Evolutionary conservation across 192 early-diverging fungal genomes (phyloP), one percentile per base, ranked within the genome.

Genomic region (Coemansia sp.): DNA sequence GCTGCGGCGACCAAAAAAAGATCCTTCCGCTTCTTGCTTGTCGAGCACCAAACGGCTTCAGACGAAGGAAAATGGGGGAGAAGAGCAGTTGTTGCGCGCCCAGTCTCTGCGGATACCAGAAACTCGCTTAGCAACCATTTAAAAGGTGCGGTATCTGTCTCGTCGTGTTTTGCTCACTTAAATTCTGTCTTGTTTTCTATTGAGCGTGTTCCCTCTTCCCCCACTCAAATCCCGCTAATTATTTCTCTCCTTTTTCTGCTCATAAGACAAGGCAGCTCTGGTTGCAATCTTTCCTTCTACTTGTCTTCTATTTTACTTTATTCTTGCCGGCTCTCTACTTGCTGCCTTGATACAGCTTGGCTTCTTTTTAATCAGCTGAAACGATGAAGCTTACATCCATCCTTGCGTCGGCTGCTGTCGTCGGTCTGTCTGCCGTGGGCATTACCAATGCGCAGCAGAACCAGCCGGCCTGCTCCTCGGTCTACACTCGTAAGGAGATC

Each of bases 401-500:
- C 18, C 7, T 46, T 18, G 14, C 56, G 25, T 55, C 69, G 34
- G 62, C 70, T n/a, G 50, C 48, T 3, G 62, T 54, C 28, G 27
- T 65, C 49, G 70, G 53, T 24, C 34, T 72, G 53, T 34, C 62
- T 49, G 53, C 58, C 14, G 22, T 72, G 9, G 43, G 50, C 29
- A 37, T 34, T 11, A 30, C 34, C 17, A 38, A 60, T 15, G 64
- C 72, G 1, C 72, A 75, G 65, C 64, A 67, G 55, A 63, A 10
- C 30, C 71, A 63, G 47, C 54, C 71, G 8, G 52, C 52, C 4
- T 75, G 72, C 65, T 63, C 65, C 28, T 56, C 51, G 27, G 32
- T 75, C 43, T 64, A 68, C 64, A 75, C 72, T 2, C 72, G 72
- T 42, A 57, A 62, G 27, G 72, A 75, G 57, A 14, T 75, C 8